Evolutionary conservation across 2,329 filamentous ascomycete genomes (phyloP).

Genomic region (Beauveria medogensis): DNA sequence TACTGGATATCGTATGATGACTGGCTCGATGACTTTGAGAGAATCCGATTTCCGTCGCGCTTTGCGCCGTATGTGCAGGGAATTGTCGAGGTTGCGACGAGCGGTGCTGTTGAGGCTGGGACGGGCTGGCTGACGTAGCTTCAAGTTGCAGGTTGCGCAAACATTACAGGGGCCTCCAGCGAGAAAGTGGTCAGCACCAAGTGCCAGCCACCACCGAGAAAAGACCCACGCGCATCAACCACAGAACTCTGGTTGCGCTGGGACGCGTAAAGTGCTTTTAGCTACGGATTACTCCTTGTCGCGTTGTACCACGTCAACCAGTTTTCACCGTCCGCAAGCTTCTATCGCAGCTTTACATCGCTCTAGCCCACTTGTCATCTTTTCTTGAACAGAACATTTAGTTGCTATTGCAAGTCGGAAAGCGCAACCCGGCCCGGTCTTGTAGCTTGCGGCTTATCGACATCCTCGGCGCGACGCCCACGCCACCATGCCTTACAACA

Average conservation of each 20-base stretch:
- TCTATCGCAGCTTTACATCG: neutral
- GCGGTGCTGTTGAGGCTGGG: neutral
- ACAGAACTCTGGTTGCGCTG: neutral
- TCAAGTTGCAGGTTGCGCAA: constrained; percentile 5
- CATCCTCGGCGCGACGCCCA: neutral
- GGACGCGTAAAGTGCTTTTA: constrained; percentile 8
- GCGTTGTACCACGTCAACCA: neutral
- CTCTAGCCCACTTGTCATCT: neutral
- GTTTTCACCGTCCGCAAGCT: neutral
- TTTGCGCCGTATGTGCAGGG: neutral
- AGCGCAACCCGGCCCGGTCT: too few species aligned
- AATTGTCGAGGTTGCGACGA: neutral
- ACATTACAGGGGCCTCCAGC: constrained; percentile 14
- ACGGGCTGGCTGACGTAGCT: neutral
- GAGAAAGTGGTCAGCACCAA: neutral
- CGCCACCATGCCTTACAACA: constrained; percentile 77
- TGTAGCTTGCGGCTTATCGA: neutral
- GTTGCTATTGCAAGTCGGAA: neutral
- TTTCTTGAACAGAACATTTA: neutral
- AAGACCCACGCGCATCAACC: neutral
- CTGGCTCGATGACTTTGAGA: neutral
- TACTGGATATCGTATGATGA: too few species aligned
- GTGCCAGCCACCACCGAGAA: neutral
- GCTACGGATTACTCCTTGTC: neutral
- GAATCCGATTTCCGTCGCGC: neutral